Evolutionary conservation across 179 eudicot species (phyloP).

Genomic region (Drosera spatulata): DNA sequence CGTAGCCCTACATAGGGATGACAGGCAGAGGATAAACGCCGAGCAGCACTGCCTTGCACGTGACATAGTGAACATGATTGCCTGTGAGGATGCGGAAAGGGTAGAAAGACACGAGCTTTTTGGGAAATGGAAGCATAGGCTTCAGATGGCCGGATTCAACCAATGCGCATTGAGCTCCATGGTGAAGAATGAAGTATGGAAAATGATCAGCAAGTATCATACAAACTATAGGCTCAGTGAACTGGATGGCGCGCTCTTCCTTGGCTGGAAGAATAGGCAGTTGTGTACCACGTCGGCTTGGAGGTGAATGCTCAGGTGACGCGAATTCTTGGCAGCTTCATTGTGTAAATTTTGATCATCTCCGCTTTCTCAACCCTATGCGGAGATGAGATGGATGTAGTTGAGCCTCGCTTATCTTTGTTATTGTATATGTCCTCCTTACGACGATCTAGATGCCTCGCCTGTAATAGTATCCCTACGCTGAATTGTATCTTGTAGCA

Average conservation of each 20-base stretch:
- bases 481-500: too few species aligned
- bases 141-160: slow-evolving; percentile 54
- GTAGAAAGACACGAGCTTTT: slow-evolving; percentile 61
- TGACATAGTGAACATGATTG: slow-evolving; percentile 70
- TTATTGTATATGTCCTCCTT: too few species aligned
- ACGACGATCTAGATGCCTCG: too few species aligned
- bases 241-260: slow-evolving; percentile 39
- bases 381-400: too few species aligned
- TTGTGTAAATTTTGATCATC: too few species aligned
- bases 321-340: too few species aligned
- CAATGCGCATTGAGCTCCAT: slow-evolving; percentile 26
- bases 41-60: slow-evolving; percentile 82
- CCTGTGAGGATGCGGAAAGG: slow-evolving; percentile 63
- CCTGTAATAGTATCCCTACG: too few species aligned
- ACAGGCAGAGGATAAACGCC: slow-evolving; percentile 52
- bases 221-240: slow-evolving; percentile 36
- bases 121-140: slow-evolving; percentile 65
- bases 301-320: slow-evolving; percentile 18
- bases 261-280: slow-evolving; percentile 52
- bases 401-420: too few species aligned
- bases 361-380: too few species aligned
- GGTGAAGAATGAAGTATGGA: slow-evolving; percentile 16
- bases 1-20: slow-evolving; percentile 44
- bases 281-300: slow-evolving; percentile 44
- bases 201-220: slow-evolving; percentile 35